Evolutionary conservation across 495 filamentous ascomycete genomes (phyloP).

Genomic region (Wilcoxina mikolae): DNA sequence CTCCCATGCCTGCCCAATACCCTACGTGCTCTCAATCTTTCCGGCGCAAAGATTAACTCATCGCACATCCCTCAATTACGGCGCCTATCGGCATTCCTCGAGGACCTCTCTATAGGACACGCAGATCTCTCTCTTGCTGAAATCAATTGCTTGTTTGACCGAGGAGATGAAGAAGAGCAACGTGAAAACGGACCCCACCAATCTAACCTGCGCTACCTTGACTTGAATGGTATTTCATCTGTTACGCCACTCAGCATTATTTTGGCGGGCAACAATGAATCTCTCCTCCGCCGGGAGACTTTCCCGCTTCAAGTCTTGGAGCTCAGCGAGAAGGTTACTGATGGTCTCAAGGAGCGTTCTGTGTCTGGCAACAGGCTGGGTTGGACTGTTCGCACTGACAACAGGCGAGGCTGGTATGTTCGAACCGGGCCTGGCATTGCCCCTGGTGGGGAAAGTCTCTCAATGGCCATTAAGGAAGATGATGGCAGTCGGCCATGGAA

Average conservation of each 20-base stretch:
- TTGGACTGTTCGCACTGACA: constrained; percentile 57
- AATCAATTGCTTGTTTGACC: constrained; percentile 44
- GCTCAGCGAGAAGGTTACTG: constrained; percentile 54
- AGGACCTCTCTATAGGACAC: constrained; percentile 59
- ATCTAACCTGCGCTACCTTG: constrained; percentile 58
- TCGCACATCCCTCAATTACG: constrained; percentile 49
- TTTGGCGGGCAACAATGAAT: constrained; percentile 34
- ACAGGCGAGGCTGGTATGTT: constrained; percentile 53
- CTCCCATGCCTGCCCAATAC: constrained; percentile 53
- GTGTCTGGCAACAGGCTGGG: constrained; percentile 36
- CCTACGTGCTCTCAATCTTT: constrained; percentile 62
- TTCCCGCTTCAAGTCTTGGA: constrained; percentile 70
- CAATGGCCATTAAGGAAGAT: constrained; percentile 28
- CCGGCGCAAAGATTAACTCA: constrained; percentile 53
- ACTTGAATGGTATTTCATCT: constrained; percentile 47
- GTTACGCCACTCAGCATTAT: constrained; percentile 51
- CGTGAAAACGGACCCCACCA: constrained; percentile 25
- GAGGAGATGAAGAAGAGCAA: constrained; percentile 31
- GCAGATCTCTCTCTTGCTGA: constrained; percentile 51
- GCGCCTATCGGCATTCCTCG: constrained; percentile 61
- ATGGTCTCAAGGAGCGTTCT: constrained; percentile 41
- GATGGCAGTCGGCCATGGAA: constrained; percentile 57
- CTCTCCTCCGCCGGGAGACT: constrained; percentile 45
- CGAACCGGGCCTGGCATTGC: constrained; percentile 32
- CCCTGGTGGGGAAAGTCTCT: constrained; percentile 33